phyloP scores from a whole-genome alignment of 1,284 basidiomycete species.

The Ganoderma leucocontextum region DNA sequence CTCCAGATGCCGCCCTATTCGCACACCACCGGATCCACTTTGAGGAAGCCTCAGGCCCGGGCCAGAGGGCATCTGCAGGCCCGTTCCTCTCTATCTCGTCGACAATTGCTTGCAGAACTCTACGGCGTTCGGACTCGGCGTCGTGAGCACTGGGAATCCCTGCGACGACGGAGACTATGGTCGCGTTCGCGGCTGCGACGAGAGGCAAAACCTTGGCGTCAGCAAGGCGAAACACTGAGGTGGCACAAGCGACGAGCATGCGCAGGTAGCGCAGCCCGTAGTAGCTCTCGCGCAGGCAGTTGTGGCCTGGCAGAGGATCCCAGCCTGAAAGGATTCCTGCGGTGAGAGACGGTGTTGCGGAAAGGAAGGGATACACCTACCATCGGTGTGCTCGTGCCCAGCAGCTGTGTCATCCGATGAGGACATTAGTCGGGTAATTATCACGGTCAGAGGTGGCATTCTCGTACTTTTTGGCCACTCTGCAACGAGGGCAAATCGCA shows the following conservation, averaged over 20 bases:
- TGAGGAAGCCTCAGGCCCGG: neutral
- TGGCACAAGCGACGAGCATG: neutral
- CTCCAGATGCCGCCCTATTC: neutral
- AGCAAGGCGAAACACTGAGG: neutral
- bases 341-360: neutral
- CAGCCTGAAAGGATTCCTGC: neutral
- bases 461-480: neutral
- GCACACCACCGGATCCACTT: neutral
- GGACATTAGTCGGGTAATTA: no score
- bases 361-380: neutral
- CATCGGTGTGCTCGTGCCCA: neutral
- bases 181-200: neutral
- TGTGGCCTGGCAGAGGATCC: neutral
- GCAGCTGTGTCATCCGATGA: neutral
- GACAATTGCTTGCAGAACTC: neutral
- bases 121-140: neutral
- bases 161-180: neutral
- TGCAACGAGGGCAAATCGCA: neutral
- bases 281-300: neutral
- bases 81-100: neutral
- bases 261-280: constrained; percentile 3
- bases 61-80: neutral
- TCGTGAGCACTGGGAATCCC: neutral
- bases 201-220: neutral
- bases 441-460: no score